Evolutionary conservation across 2,329 filamentous ascomycete genomes (phyloP).

Genomic region (Cladosporium sp.): DNA sequence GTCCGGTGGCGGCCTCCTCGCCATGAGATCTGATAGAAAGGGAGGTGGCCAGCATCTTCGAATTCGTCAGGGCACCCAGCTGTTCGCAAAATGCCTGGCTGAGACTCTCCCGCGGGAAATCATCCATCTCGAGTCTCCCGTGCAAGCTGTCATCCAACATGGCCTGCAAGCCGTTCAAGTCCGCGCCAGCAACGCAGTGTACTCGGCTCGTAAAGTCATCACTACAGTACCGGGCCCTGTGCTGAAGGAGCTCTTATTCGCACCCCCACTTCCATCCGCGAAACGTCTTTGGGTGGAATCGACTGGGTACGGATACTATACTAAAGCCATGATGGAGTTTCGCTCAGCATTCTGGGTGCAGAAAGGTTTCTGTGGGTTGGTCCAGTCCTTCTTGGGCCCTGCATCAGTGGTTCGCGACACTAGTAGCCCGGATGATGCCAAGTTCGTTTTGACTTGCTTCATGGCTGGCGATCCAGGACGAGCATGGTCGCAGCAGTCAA

Average conservation of each 20-base stretch:
- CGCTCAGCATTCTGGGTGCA: slow-evolving; percentile 51
- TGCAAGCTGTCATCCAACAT: slow-evolving; percentile 32
- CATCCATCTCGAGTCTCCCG: slow-evolving; percentile 27
- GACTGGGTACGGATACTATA: slow-evolving; percentile 51
- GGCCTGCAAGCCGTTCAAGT: neutral
- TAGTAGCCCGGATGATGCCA: slow-evolving; percentile 32
- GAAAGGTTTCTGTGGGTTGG: slow-evolving; percentile 49
- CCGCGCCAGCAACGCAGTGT: neutral
- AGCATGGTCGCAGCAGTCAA: slow-evolving; percentile 39
- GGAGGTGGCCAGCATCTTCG: slow-evolving; percentile 58
- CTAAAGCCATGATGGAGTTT: slow-evolving; percentile 55
- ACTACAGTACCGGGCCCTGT: slow-evolving; percentile 52
- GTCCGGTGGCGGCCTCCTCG: slow-evolving; percentile 53
- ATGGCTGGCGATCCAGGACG: slow-evolving; percentile 43
- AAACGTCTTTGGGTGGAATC: slow-evolving; percentile 45
- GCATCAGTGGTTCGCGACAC: slow-evolving; percentile 52
- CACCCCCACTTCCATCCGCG: slow-evolving; percentile 47
- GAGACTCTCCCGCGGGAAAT: neutral
- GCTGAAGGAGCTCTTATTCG: slow-evolving; percentile 50
- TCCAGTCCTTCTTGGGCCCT: slow-evolving; percentile 51
- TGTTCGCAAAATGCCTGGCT: slow-evolving; percentile 44
- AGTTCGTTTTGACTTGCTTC: slow-evolving; percentile 46
- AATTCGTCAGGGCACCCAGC: slow-evolving; percentile 51
- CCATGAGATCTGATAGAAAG: slow-evolving; percentile 56
- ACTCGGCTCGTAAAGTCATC: slow-evolving; percentile 49